phyloP scores from a whole-genome alignment of 306 rosid genomes.

The Canavalia ensiformis region DNA sequence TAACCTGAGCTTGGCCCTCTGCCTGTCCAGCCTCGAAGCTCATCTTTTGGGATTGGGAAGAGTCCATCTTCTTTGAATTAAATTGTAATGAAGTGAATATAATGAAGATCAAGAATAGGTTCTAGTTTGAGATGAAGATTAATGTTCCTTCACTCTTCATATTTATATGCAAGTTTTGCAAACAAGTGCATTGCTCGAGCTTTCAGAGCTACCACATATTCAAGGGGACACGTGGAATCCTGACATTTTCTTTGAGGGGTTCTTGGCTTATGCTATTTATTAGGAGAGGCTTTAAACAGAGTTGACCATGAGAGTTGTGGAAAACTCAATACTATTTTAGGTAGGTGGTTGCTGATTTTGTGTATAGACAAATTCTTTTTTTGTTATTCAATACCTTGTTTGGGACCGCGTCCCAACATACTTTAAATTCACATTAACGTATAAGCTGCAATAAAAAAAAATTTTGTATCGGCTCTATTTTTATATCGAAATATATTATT shows the following conservation, averaged over 20 bases:
- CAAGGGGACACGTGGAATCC: constrained; percentile 15
- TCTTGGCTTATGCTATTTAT: constrained; percentile 32
- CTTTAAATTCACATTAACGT: too few species aligned
- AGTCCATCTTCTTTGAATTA: constrained; percentile 5
- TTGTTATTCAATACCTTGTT: too few species aligned
- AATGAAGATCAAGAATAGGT: constrained; percentile 24
- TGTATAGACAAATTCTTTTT: background rate
- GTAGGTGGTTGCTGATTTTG: constrained; percentile 18
- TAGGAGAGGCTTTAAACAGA: constrained; percentile 28
- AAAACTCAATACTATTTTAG: constrained; percentile 19
- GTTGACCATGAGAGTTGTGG: constrained; percentile 18
- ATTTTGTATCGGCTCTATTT: too few species aligned
- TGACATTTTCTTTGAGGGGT: constrained; percentile 13
- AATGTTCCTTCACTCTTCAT: background rate
- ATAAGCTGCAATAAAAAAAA: too few species aligned
- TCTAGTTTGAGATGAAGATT: constrained; percentile 35
- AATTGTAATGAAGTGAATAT: constrained; percentile 25
- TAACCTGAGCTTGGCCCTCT: constrained; percentile 69
- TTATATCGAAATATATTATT: too few species aligned
- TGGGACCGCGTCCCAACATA: too few species aligned
- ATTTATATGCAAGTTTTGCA: constrained; percentile 41
- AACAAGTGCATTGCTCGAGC: background rate
- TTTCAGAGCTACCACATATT: constrained; percentile 25
- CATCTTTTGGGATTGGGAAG: constrained; percentile 49
- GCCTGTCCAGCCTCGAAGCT: constrained; percentile 68